A percentile compares a stretch with the other conserved stretches of the same genome.
Evolutionary conservation across 768 basidiomycete species (phyloP).

Genomic region (Lentinula lateritia): DNA sequence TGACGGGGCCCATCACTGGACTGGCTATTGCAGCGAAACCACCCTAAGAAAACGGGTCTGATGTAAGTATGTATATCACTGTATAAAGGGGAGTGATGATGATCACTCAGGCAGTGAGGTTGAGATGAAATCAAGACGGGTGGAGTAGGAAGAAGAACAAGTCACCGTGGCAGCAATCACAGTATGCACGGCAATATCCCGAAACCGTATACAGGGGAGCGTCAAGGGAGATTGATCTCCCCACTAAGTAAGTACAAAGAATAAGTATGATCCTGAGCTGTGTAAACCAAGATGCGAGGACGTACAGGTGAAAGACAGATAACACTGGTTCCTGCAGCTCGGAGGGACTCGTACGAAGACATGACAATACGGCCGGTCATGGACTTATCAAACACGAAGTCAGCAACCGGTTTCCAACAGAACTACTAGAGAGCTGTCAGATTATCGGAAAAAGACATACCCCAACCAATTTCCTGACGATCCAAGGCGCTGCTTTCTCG

Average conservation of each 20-base stretch:
- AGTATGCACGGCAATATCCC: conserved; percentile 56
- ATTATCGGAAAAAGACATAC: conserved; percentile 28
- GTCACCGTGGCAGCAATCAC: conserved; percentile 55
- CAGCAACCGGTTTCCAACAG: not conserved
- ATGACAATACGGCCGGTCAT: conserved; percentile 59
- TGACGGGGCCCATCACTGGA: conserved; percentile 49
- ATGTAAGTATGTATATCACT: not conserved
- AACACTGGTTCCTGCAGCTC: conserved; percentile 53
- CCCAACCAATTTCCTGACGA: conserved; percentile 58
- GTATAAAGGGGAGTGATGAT: no score
- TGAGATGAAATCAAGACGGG: not conserved
- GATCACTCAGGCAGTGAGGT: not conserved
- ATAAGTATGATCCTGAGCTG: not conserved
- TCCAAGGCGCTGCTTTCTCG: conserved; percentile 57
- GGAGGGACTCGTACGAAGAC: conserved; percentile 58
- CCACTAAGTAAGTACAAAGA: conserved; percentile 33
- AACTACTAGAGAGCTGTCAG: not conserved
- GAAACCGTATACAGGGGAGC: conserved; percentile 59
- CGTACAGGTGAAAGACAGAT: conserved; percentile 59
- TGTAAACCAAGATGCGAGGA: conserved; percentile 4
- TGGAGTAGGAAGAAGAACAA: conserved; percentile 7
- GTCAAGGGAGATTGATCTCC: conserved; percentile 59
- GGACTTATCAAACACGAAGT: conserved; percentile 28
- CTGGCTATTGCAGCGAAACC: conserved; percentile 40
- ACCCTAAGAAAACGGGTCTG: conserved; percentile 20